Evolutionary conservation across 2,329 filamentous ascomycete species (phyloP).

Genomic region (Trichoderma afroharzianum): DNA sequence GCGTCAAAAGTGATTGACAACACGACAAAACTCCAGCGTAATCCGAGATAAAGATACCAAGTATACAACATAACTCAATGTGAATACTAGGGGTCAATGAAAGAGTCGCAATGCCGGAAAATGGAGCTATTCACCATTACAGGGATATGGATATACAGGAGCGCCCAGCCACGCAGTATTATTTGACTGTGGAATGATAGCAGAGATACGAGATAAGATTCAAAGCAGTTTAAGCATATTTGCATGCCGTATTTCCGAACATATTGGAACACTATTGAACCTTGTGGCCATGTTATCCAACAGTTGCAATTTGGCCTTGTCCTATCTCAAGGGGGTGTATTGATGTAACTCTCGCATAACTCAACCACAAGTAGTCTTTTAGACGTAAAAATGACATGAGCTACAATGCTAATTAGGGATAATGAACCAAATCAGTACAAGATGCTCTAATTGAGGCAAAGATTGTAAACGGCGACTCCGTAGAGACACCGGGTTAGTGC

Average conservation of each 20-base stretch:
- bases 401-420: no score
- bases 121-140: neutral
- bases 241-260: neutral
- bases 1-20: neutral
- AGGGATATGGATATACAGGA: neutral
- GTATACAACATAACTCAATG: neutral
- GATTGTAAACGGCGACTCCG: neutral
- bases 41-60: neutral
- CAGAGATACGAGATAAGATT: neutral
- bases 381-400: neutral
- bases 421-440: neutral
- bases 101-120: neutral
- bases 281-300: neutral
- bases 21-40: neutral
- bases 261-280: neutral
- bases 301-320: neutral
- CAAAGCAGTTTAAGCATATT: neutral
- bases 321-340: neutral
- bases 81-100: neutral
- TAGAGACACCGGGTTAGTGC: neutral
- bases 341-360: neutral
- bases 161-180: neutral
- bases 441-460: neutral
- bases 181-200: neutral
- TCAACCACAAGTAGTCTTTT: neutral